A percentile compares a stretch with the other conserved stretches of the same genome.
These are phyloP conservation scores for Exserohilum turcica DNA, from an alignment of 2,329 filamentous ascomycete species.

Conservation along the genomic window DNA sequence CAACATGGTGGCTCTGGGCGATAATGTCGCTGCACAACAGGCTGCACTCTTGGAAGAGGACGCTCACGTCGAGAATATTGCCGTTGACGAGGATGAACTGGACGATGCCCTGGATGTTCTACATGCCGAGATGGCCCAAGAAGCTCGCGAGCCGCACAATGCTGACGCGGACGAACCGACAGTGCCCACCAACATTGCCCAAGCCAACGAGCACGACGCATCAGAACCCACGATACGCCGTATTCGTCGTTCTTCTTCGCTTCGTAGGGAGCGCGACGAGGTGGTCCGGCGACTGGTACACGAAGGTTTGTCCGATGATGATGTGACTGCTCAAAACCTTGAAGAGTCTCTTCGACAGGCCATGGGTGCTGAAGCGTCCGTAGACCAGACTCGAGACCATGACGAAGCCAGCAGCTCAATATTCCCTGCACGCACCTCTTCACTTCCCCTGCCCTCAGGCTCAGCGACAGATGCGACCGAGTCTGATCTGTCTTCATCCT, in stretches of 20 bases:
- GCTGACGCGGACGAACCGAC: background rate
- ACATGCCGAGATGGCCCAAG: constrained; percentile 8
- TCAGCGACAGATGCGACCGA: constrained; percentile 2
- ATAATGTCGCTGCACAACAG: constrained; percentile 34
- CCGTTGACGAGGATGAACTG: constrained; percentile 13
- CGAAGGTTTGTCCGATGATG: constrained; percentile 27
- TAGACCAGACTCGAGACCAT: constrained; percentile 8
- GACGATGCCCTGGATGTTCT: constrained; percentile 10
- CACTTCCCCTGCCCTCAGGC: constrained; percentile 11
- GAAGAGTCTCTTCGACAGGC: constrained; percentile 16
- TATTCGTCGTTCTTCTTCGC: constrained; percentile 22
- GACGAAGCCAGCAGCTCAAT: constrained; percentile 8
- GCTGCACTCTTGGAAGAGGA: constrained; percentile 36
- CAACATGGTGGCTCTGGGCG: constrained; percentile 66
- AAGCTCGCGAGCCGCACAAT: background rate
- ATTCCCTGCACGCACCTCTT: constrained; percentile 21
- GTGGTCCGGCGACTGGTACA: constrained; percentile 22
- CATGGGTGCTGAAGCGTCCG: constrained; percentile 5
- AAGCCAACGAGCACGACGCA: constrained; percentile 1
- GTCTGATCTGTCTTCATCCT: constrained; percentile 19
- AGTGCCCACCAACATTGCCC: background rate
- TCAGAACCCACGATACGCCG: constrained; percentile 17
- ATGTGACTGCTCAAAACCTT: background rate
- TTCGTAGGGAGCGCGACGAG: constrained; percentile 19
- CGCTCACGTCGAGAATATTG: constrained; percentile 17